phyloP scores from a whole-genome alignment of 768 basidiomycete genomes.

The Amanita pseudoporphyria region DNA sequence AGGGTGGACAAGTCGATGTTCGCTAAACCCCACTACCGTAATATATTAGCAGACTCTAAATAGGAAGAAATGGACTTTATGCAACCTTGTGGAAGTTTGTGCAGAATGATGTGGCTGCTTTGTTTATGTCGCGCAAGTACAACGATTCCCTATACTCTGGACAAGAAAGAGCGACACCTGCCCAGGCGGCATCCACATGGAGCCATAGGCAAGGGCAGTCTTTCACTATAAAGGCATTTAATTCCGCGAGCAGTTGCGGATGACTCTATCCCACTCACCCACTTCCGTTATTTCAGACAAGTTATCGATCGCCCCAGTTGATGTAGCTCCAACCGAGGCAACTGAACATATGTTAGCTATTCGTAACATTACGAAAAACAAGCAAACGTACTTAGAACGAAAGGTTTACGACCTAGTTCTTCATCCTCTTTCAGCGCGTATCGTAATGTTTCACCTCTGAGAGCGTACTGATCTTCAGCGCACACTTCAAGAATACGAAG shows the following conservation, averaged over 20 bases:
- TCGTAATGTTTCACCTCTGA: conserved; percentile 55
- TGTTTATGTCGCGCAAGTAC: conserved; percentile 64
- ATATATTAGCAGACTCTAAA: background rate
- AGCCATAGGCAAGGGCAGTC: conserved; percentile 64
- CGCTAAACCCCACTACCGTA: conserved; percentile 70
- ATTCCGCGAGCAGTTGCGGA: background rate
- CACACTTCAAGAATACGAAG: conserved; percentile 64
- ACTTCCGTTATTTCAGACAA: conserved; percentile 66
- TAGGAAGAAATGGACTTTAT: conserved; percentile 47
- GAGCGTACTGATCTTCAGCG: conserved; percentile 50
- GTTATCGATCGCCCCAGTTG: conserved; percentile 79
- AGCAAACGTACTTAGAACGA: conserved; percentile 57
- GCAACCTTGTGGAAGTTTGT: too few species aligned
- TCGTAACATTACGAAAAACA: too few species aligned
- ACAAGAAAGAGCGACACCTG: conserved; percentile 71
- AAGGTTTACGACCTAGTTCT: conserved; percentile 56
- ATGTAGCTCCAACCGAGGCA: conserved; percentile 88
- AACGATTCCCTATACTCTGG: conserved; percentile 63
- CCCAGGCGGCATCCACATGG: too few species aligned
- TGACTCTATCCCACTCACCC: conserved; percentile 35
- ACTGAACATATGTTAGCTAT: conserved; percentile 32
- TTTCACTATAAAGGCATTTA: conserved; percentile 31
- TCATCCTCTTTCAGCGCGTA: conserved; percentile 60
- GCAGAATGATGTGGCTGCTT: conserved; percentile 69
- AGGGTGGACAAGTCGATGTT: conserved; percentile 79